phyloP scores from a whole-genome alignment of 2,329 filamentous ascomycete species.

The Pseudogymnoascus sp. region DNA sequence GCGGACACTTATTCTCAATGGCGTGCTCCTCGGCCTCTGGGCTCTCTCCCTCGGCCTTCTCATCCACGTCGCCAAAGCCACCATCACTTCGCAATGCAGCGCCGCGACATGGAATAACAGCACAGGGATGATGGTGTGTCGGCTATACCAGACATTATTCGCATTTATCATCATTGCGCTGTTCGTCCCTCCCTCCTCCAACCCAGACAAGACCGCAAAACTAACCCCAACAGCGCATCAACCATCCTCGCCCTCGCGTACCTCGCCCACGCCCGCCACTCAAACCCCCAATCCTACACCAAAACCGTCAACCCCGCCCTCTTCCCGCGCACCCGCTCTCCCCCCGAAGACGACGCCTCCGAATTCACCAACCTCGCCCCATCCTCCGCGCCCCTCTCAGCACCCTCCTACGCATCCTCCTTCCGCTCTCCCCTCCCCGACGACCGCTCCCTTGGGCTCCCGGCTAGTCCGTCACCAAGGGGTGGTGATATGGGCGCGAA shows the following conservation, averaged over 20 bases:
- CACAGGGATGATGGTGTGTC: neutral
- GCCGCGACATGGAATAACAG: neutral
- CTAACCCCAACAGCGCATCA: neutral
- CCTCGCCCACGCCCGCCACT: neutral
- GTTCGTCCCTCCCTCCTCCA: neutral
- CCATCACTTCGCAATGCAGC: neutral
- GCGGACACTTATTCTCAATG: neutral
- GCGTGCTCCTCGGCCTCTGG: neutral
- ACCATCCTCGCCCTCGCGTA: neutral
- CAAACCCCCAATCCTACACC: neutral
- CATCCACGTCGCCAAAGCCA: neutral
- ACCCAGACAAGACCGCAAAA: neutral
- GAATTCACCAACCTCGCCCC: neutral
- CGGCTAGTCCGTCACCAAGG: neutral
- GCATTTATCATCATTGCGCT: neutral
- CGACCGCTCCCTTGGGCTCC: neutral
- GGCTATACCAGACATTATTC: neutral
- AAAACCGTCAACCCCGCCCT: neutral
- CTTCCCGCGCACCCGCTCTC: neutral
- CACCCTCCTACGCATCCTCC: neutral
- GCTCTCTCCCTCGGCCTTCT: neutral
- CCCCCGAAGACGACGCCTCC: neutral
- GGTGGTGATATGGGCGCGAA: neutral
- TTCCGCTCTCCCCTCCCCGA: neutral
- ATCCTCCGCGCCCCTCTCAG: neutral